Evolutionary conservation across 177 flowering plant genomes (phyloP), one percentile per base, ranked within the genome.

Genomic region (Vitis hybrid): DNA sequence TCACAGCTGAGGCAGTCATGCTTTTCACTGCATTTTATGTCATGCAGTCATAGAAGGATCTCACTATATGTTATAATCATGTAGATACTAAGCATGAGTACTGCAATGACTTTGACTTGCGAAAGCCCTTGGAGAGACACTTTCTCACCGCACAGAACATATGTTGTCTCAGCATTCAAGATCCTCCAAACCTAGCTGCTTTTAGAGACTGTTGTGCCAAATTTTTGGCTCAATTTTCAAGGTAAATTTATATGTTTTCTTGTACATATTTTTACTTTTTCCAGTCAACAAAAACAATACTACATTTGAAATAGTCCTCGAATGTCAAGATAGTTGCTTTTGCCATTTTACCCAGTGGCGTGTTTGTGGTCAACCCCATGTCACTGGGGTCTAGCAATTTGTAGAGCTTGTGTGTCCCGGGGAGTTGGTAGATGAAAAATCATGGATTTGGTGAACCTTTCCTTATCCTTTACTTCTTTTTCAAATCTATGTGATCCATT

Each of bases 21-120:
- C 45, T 40, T 40, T 40, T 40, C 45, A 60, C 30, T 60, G 34
- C 62, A 60, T 60, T 60, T 40, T 40, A 40, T 40, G 45, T 40
- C 5, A 40, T 40, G 45, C 45, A 40, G 7, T 40, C 45, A 40
- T 40, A 40, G 2, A 40, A 40, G 45, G 45, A 40, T 40, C 45
- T 40, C 45, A 40, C 45, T 40, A 40, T 18, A 30, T 60, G 15
- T 72, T 65, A 6, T 70, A 19, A 45, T 74, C 73, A 12, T 78
- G 78, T 90, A 91, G 97, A 82, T 65, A 66, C 64, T 55, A 84
- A 77, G 60, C 81, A 74, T 55, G 92, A 90, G 73, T 95, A 81
- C 73, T 84, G 89, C 92, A 90, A 80, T 83, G 96, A 91, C 51
- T 95, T 95, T 87, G 99, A 95, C 77, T 80, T 93, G 86, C 83